Base-by-base conservation (phyloP, 345 rosid species). In the Kernera saxatilis region DNA sequence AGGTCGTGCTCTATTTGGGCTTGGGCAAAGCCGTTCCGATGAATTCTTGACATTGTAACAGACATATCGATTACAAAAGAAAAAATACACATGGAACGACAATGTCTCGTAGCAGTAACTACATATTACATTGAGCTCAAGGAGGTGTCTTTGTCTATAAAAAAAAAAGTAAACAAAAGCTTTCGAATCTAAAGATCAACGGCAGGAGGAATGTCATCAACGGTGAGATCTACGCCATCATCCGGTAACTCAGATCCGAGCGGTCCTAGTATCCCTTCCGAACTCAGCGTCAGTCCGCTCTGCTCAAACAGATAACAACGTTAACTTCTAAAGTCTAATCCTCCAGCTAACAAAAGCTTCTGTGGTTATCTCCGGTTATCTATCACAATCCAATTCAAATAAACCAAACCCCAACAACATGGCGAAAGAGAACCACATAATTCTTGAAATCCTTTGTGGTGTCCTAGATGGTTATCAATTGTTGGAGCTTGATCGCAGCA, bases 211-310 rank as follows among this genome's bases (percentile, higher is more conserved):
- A 84, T 36, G 50, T 75, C 70, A 3, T 53, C 68, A 8, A 77
- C 85, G 29, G 86, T 83, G 62, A 89, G 84, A 74, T 91, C 91
- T 23, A 94, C 81, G 15, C 93, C 96, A 49, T 91, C 97, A 5
- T 80, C 93, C 0, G 95, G 97, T 62, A 89, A 72, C 51, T 89
- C 93, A 15, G 96, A 80, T 17, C 80, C 68, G 19, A 85, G 77
- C 0, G 89, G 88, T 63, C 97, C 96, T 80, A 91, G 65, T 14
- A 87, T 85, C 50, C 94, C 98, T 25, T 87, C 97, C 0, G 96
- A 78, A 73, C 87, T 91, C 48, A 94, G 84, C 8, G 85, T 88
- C 62, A 89, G 64, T 64, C 97, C 96, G 29, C 98, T 87, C 99
- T 88, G 92, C 75, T 78, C 70, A 52, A 64, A 54, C 64, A 49